Base-by-base conservation (phyloP, 441 rosid genomes). In the Erodium texanum region DNA sequence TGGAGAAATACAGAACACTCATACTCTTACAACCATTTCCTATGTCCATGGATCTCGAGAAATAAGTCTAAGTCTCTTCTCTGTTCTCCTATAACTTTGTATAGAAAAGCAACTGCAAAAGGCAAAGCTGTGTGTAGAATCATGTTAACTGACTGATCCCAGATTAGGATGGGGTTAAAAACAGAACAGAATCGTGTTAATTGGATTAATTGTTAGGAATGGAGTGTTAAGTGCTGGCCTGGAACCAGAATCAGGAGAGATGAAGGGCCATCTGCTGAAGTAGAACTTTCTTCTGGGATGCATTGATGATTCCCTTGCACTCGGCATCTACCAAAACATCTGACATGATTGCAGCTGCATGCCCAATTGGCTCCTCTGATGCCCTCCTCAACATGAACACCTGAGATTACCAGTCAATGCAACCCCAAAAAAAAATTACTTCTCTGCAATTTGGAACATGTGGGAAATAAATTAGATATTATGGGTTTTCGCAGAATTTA, bases 301-400 rank as follows among this genome's bases (percentile, higher is more conserved):
- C 79, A 63, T 77, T 84, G 69, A 85, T 87, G 19, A 85, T 79
- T 68, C 87, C 86, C 74, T 84, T 85, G 70, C 85, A 80, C 73
- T 87, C 88, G 0, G 92, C 89, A 68, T 87, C 87, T 4, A 81
- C 85, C 69, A 87, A 74, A 1, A 87, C 88, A 67, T 87, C 92
- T 4, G 86, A 75, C 83, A 87, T 82, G 68, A 84, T 85, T 20
- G 92, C 90, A 24, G 83, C 83, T 0, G 89, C 87, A 70, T 84
- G 92, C 9, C 88, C 92, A 63, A 81, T 62, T 2, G 89, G 92
- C 73, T 84, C 90, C 65, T 85, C 93, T 0, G 83, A 73, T 32
- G 88, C 85, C 77, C 86, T 82, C 75, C 85, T 82, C 77, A 87
- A 74, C 88, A 85, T 87, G 80, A 87, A 87, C n/a, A 80, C 88